Base-by-base conservation (phyloP, 108 stramenopile species). In the Cyclotella sp. region DNA sequence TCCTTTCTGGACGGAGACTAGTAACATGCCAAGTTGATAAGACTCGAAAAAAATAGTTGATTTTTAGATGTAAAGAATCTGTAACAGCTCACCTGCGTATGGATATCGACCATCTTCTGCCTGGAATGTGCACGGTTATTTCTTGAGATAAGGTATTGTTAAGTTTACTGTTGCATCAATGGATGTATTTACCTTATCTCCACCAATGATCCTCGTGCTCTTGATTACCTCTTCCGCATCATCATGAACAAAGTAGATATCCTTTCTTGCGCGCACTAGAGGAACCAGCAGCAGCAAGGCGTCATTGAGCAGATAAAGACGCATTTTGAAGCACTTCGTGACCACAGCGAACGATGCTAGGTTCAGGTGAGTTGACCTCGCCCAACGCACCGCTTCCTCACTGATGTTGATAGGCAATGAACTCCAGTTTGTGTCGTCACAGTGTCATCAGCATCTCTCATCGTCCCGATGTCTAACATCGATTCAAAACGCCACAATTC, bases 101-200 rank as follows among this genome's bases (percentile, higher is more conserved):
- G 61, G 61, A 39, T 62, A 62, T n/a, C 61, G 34, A 42, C 61
- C 61, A 40, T 62, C 61, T 34, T 40, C 61, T 40, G 61, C 61
- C 61, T 62, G 27, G 14, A 28, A 27, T 21, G 27, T 51, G 8
- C 19, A 51, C n/a, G 18, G 2, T 28, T 3, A 3, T 51, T 19
- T 1, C 3, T 51, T 51, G 9, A 3, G 16, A 3, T 8, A 51
- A 16, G 9, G 9, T 19, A 1, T 51, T 46, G 9, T 12, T 46
- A 19, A 51, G 34, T 5, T 5, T 6, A 34, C 34, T 34, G 34
- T 6, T 8, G 49, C 1, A 51, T 51, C 19, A 51, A 19, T 51
- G 3, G 49, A 16, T 51, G 49, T 19, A 51, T 8, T 51, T 8
- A 8, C 49, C 19, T 16, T 24, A 26, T 26, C 8, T 26, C 55